Percentiles rank a stretch among this genome's conserved stretches.
Conservation (phyloP, 768 basidiomycete genomes). For the Phaeotremella skinneri region DNA sequence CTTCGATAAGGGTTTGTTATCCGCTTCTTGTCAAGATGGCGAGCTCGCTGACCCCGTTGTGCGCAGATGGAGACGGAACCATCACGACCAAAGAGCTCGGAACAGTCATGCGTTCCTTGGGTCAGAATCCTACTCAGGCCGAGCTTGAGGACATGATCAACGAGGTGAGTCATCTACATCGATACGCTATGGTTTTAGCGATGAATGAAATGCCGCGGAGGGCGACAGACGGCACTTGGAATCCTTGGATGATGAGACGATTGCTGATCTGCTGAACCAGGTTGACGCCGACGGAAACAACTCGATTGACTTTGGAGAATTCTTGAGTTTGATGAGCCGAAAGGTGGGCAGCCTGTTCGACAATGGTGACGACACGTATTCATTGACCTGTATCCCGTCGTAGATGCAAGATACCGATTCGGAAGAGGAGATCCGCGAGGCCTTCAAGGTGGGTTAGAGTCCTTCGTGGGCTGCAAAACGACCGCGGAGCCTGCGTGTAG, state of each 20-base stretch:
- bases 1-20: constrained; percentile 80
- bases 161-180: constrained; percentile 55
- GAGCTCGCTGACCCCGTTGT: not conserved
- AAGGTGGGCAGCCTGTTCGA: constrained; percentile 74
- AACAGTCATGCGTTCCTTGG: constrained; percentile 88
- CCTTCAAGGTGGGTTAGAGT: constrained; percentile 72
- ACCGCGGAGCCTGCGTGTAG: too few relatives aligned
- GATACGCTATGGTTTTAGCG: too few relatives aligned
- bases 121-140: constrained; percentile 88
- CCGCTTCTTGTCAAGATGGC: constrained; percentile 2
- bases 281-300: constrained; percentile 86
- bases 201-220: not conserved
- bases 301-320: constrained; percentile 81
- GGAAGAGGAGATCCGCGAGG: constrained; percentile 93
- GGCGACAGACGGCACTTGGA: not conserved
- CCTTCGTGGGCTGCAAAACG: too few relatives aligned
- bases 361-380: constrained; percentile 62
- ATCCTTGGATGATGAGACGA: not conserved
- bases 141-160: constrained; percentile 95
- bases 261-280: constrained; percentile 18
- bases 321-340: constrained; percentile 76
- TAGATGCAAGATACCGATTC: constrained; percentile 82
- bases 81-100: constrained; percentile 88
- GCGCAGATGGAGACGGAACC: constrained; percentile 80
- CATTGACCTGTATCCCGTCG: constrained; percentile 55